Percentiles rank a stretch among this genome's conserved stretches.
These are phyloP conservation scores for Solanum stenotomum DNA, from an alignment of 257 asterid species.

Conservation along the genomic window DNA sequence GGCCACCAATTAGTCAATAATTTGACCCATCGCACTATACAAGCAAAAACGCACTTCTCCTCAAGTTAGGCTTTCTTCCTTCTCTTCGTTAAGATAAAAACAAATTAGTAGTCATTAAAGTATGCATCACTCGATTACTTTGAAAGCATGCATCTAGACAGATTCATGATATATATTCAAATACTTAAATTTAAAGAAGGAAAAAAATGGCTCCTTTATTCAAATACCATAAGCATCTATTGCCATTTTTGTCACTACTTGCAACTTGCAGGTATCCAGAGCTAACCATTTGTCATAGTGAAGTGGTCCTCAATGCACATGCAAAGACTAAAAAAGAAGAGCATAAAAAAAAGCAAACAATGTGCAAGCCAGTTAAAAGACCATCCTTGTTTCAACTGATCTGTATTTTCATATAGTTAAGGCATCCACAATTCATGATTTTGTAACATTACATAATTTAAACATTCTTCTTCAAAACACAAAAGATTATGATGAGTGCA, in stretches of 20 bases:
- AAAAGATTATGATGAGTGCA: conserved; percentile 27
- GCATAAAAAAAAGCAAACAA: not conserved
- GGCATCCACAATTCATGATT: not conserved
- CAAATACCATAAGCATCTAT: not conserved
- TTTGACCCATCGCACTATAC: not conserved
- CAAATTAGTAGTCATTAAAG: not conserved
- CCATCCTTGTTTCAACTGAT: not conserved
- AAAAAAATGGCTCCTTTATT: not conserved
- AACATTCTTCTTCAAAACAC: conserved; percentile 9
- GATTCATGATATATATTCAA: not conserved
- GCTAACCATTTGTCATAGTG: not conserved
- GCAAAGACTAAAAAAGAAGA: not conserved
- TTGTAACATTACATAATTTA: not conserved
- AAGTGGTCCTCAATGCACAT: not conserved
- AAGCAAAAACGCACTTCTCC: not conserved
- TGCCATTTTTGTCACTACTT: not conserved
- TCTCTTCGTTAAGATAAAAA: not conserved
- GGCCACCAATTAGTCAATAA: not conserved
- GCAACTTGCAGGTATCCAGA: not conserved
- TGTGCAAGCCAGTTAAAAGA: not conserved
- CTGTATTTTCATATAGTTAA: not conserved
- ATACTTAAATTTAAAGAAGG: not conserved
- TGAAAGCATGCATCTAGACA: not conserved
- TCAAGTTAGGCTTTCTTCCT: not conserved
- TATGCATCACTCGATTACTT: not conserved